Percentiles rank a stretch among this genome's conserved stretches.
These are phyloP conservation scores for Chalciporus sphaerocephalus DNA, from an alignment of 768 basidiomycete species.

Conservation along the genomic window DNA sequence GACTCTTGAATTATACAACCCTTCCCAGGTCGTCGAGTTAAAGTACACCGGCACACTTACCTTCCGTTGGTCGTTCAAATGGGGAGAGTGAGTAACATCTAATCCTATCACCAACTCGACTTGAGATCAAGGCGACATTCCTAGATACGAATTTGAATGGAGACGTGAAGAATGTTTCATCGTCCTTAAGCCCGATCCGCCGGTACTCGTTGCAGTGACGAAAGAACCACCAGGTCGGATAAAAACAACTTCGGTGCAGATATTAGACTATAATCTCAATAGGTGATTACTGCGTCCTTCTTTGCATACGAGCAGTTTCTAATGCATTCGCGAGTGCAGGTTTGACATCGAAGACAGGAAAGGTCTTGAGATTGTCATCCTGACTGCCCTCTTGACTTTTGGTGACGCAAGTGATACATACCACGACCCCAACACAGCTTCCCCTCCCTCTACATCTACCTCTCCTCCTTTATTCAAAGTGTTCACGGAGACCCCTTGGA, in stretches of 20 bases:
- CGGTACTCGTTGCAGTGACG: constrained; percentile 78
- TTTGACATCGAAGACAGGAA: constrained; percentile 85
- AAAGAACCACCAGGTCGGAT: constrained; percentile 67
- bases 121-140: not conserved
- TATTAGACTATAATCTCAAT: constrained; percentile 82
- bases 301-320: not conserved
- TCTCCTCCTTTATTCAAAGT: not conserved
- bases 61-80: constrained; percentile 76
- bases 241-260: constrained; percentile 63
- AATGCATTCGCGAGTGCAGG: constrained; percentile 33
- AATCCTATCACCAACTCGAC: not conserved
- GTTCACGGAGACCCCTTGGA: constrained; percentile 11
- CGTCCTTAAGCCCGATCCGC: constrained; percentile 81
- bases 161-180: constrained; percentile 80
- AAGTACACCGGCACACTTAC: constrained; percentile 68
- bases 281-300: constrained; percentile 40
- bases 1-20: constrained; percentile 72
- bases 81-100: constrained; percentile 66
- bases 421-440: constrained; percentile 34
- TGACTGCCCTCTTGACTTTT: constrained; percentile 74
- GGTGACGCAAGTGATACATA: constrained; percentile 62
- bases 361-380: constrained; percentile 76
- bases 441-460: not conserved
- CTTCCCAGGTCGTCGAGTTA: constrained; percentile 62
- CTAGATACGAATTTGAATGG: constrained; percentile 83